Percentiles rank a stretch among this genome's conserved stretches.
These are phyloP conservation scores for Cicer chorassanicum DNA, from an alignment of 306 rosid genomes.

Conservation along the genomic window DNA sequence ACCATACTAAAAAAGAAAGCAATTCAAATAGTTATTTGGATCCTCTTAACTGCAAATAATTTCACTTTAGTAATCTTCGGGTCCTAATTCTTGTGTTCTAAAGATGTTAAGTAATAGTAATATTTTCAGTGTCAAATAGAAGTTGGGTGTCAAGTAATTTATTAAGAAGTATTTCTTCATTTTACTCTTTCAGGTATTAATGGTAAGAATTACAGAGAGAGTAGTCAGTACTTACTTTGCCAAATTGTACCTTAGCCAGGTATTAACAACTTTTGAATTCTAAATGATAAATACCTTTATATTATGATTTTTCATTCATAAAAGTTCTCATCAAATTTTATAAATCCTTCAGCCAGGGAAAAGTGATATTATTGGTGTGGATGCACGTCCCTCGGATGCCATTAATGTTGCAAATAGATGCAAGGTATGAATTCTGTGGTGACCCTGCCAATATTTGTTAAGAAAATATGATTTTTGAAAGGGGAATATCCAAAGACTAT, in stretches of 20 bases:
- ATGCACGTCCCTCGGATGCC: conserved; percentile 97
- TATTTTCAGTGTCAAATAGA: background rate
- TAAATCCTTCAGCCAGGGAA: conserved; percentile 79
- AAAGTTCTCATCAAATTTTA: conserved; percentile 40
- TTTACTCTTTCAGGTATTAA: conserved; percentile 69
- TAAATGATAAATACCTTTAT: conserved; percentile 17
- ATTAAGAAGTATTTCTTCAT: conserved; percentile 29
- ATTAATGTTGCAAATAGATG: conserved; percentile 85
- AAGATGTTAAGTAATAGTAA: conserved; percentile 19
- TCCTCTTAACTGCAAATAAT: conserved; percentile 27
- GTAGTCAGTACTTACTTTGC: conserved; percentile 85
- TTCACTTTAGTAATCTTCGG: conserved; percentile 24
- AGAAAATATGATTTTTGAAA: conserved; percentile 31
- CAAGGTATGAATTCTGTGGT: conserved; percentile 61
- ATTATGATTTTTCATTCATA: conserved; percentile 25
- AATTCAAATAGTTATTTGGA: background rate
- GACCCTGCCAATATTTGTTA: conserved; percentile 16
- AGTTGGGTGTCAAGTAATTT: conserved; percentile 20
- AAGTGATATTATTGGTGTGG: conserved; percentile 70
- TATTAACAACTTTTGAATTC: conserved; percentile 43
- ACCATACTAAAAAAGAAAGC: background rate
- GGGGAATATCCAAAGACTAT: conserved; percentile 14
- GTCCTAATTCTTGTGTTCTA: conserved; percentile 25
- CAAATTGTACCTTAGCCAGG: conserved; percentile 83
- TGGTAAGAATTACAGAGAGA: conserved; percentile 88